A percentile compares a stretch with the other conserved stretches of the same genome.
Evolutionary conservation across 306 rosid genomes (phyloP).

Genomic region (Luffa aegyptiaca): DNA sequence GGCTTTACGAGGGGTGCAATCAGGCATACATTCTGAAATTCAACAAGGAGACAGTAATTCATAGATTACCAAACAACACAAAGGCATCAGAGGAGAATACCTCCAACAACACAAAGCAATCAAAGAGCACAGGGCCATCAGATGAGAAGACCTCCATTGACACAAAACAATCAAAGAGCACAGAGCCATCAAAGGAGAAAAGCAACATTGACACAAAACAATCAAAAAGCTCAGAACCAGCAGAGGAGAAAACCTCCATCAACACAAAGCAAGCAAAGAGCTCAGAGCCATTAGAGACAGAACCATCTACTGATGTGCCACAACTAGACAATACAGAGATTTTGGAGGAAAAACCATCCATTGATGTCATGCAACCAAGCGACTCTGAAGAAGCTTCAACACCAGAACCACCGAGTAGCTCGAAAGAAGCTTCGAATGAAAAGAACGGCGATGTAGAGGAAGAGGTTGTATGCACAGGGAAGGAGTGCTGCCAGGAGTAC

Average conservation of each 20-base stretch:
- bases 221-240: neutral
- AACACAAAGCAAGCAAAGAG: neutral
- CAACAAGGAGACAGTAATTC: slow-evolving; percentile 15
- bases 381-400: neutral
- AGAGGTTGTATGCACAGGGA: slow-evolving; percentile 25
- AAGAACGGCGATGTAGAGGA: neutral
- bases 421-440: slow-evolving; percentile 1
- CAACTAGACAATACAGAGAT: neutral
- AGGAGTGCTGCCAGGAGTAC: slow-evolving; percentile 26
- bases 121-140: neutral
- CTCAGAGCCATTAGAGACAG: neutral
- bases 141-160: neutral
- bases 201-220: neutral
- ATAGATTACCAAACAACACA: slow-evolving; percentile 10
- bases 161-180: neutral
- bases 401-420: neutral
- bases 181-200: neutral
- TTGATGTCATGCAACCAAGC: neutral
- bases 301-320: neutral
- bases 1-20: slow-evolving; percentile 28
- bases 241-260: neutral
- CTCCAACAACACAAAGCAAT: neutral
- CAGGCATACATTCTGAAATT: slow-evolving; percentile 30
- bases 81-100: slow-evolving; percentile 1
- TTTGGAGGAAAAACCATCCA: neutral